Evolutionary conservation across 2,329 filamentous ascomycete species (phyloP), one percentile per base, ranked within the genome.

Genomic region (Xylariaceae sp.): DNA sequence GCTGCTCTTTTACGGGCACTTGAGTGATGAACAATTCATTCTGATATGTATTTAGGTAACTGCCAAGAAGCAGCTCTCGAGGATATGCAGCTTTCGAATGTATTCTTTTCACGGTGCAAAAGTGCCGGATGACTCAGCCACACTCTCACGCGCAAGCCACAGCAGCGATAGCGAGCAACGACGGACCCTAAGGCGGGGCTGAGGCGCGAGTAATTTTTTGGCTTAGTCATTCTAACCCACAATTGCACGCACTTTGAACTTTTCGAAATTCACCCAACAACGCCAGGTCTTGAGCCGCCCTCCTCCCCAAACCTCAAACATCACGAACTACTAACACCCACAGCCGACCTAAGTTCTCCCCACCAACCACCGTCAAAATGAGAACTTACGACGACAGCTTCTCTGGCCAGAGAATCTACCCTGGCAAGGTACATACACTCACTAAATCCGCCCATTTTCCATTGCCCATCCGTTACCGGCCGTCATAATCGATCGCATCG

Each of bases 311-410:
- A 54, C 56, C 60, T 57, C 61, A 65, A 34, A 62, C 63, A 66
- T 62, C 61, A 67, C 65, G 62, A 64, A 62, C 30, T 65, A 75
- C 68, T 69, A 73, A 71, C 69, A 67, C 67, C 63, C 67, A 67
- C 63, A 72, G 73, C 73, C 72, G 76, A 74, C 71, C 59, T 65
- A 67, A 69, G 69, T 71, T 71, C 69, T 71, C 69, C 62, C 54
- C 72, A 57, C 58, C 72, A 71, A 71, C 72, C 62, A 75, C 71
- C 73, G 73, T 70, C 75, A 84, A 77, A 75, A 86, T 86, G 83
- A 82, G 83, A 77, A 84, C 82, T 75, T 86, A 86, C 83, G 83
- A 86, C 77, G 83, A 86, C 76, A 75, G 77, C 69, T 86, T 86
- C 78, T 85, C 83, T 74, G 83, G 83, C 75, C 79, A 81, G 81